A percentile compares a stretch with the other conserved stretches of the same genome.
These are phyloP conservation scores for Dalbergia cochinchinensis DNA, from an alignment of 306 rosid genomes.

Conservation along the genomic window DNA sequence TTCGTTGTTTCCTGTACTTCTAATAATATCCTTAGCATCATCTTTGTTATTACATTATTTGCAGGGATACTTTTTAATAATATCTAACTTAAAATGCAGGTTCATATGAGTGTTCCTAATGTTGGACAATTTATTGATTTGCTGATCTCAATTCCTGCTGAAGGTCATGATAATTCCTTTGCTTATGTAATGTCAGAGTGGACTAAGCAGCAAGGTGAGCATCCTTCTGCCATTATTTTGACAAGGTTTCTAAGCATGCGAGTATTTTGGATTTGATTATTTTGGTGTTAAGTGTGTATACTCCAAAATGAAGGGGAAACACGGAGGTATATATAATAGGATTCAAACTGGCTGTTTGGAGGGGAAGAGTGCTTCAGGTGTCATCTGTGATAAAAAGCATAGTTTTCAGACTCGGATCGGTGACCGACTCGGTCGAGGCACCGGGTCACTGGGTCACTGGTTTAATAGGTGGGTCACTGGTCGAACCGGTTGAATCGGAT, in stretches of 20 bases:
- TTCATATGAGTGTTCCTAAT: slow-evolving; percentile 91
- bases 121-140: slow-evolving; percentile 87
- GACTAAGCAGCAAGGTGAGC: slow-evolving; percentile 89
- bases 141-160: slow-evolving; percentile 77
- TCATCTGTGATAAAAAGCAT: too few species aligned
- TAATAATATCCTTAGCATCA: slow-evolving; percentile 26
- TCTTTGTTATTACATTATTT: slow-evolving; percentile 16
- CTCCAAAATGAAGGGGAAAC: too few species aligned
- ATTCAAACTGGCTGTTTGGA: too few species aligned
- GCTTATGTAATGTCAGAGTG: slow-evolving; percentile 91
- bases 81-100: slow-evolving; percentile 59
- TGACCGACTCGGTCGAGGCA: too few species aligned
- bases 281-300: not conserved
- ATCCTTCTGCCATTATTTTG: slow-evolving; percentile 42
- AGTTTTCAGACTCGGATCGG: too few species aligned
- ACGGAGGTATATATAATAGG: too few species aligned
- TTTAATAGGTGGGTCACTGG: too few species aligned
- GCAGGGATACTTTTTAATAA: slow-evolving; percentile 14
- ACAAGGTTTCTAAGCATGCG: not conserved
- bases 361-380: too few species aligned
- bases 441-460: too few species aligned
- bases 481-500: too few species aligned
- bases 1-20: not conserved
- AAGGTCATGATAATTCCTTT: slow-evolving; percentile 76
- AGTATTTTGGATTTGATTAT: not conserved